Conservation (phyloP, 2,329 filamentous ascomycete genomes). For the Lasiodiplodia gonubiensis region DNA sequence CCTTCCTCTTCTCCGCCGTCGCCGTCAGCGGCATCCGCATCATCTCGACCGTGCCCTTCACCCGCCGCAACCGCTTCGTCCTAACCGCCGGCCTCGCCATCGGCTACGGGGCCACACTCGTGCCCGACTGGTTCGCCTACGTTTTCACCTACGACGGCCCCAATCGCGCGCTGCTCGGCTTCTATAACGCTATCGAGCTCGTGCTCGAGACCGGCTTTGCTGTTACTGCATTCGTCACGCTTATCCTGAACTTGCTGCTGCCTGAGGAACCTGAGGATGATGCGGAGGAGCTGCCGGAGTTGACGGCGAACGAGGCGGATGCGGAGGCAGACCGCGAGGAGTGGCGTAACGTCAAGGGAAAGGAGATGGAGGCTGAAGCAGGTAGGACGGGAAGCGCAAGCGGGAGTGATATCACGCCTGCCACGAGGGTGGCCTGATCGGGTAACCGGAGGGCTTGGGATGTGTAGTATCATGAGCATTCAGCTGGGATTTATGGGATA, state of each 20-base stretch:
- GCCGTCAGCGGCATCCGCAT: slow-evolving; percentile 80
- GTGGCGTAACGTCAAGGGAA: slow-evolving; percentile 37
- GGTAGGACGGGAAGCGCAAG: slow-evolving; percentile 35
- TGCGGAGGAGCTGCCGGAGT: slow-evolving; percentile 44
- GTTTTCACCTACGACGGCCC: slow-evolving; percentile 75
- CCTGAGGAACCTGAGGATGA: slow-evolving; percentile 69
- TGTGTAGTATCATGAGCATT: not conserved
- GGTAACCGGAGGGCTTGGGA: not conserved
- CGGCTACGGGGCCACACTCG: slow-evolving; percentile 64
- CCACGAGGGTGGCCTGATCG: not conserved
- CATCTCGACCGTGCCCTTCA: slow-evolving; percentile 73
- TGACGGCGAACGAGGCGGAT: slow-evolving; percentile 48
- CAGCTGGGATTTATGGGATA: not conserved
- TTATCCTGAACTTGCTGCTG: slow-evolving; percentile 75
- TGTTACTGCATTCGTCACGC: slow-evolving; percentile 73
- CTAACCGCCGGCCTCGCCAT: slow-evolving; percentile 75
- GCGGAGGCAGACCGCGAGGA: slow-evolving; percentile 43
- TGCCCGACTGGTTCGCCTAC: slow-evolving; percentile 65
- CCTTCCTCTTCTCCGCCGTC: slow-evolving; percentile 79
- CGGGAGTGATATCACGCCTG: slow-evolving; percentile 8
- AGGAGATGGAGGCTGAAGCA: slow-evolving; percentile 47
- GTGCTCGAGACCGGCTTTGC: slow-evolving; percentile 68
- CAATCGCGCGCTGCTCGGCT: slow-evolving; percentile 72
- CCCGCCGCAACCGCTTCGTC: slow-evolving; percentile 81
- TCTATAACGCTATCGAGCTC: slow-evolving; percentile 68